These are phyloP conservation scores for Epichloe elymi DNA, from an alignment of 2,329 filamentous ascomycete genomes.

Conservation along the genomic window DNA sequence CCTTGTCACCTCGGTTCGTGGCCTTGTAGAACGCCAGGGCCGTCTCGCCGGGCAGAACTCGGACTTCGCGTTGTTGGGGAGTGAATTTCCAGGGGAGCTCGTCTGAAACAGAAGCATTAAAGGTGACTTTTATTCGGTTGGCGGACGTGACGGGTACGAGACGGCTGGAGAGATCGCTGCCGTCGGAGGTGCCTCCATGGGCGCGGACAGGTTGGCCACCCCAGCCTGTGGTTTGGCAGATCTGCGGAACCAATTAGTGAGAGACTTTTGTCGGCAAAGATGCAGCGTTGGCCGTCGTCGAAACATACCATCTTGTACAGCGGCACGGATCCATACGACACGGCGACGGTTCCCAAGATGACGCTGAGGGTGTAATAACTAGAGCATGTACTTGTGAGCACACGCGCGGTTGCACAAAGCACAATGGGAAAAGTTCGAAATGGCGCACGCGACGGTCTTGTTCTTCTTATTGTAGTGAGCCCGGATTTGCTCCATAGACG, in stretches of 20 bases:
- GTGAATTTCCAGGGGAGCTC: constrained; percentile 95
- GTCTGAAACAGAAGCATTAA: constrained; percentile 90
- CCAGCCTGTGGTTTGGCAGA: constrained; percentile 80
- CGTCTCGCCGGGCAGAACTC: constrained; percentile 89
- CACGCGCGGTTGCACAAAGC: background rate
- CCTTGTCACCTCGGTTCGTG: constrained; percentile 75
- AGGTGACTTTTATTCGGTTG: constrained; percentile 84
- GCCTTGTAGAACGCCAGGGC: constrained; percentile 96
- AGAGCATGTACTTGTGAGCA: background rate
- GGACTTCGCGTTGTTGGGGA: constrained; percentile 92
- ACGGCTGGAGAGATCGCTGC: constrained; percentile 56
- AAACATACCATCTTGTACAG: constrained; percentile 70
- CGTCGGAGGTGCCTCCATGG: constrained; percentile 39
- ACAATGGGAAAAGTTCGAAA: background rate
- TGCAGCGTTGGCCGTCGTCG: background rate
- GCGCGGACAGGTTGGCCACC: constrained; percentile 85
- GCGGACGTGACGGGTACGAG: constrained; percentile 69
- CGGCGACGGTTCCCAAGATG: constrained; percentile 65
- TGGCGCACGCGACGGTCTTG: constrained; percentile 36
- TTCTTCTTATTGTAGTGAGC: constrained; percentile 56
- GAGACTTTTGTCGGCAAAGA: background rate
- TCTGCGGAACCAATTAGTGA: constrained; percentile 24
- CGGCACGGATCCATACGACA: constrained; percentile 74
- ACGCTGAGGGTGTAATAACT: constrained; percentile 66
- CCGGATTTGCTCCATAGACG: constrained; percentile 49